Evolutionary conservation across 352 stramenopile species (phyloP), one percentile per base, ranked within the genome.

Genomic region (Phytophthora agathidicida): DNA sequence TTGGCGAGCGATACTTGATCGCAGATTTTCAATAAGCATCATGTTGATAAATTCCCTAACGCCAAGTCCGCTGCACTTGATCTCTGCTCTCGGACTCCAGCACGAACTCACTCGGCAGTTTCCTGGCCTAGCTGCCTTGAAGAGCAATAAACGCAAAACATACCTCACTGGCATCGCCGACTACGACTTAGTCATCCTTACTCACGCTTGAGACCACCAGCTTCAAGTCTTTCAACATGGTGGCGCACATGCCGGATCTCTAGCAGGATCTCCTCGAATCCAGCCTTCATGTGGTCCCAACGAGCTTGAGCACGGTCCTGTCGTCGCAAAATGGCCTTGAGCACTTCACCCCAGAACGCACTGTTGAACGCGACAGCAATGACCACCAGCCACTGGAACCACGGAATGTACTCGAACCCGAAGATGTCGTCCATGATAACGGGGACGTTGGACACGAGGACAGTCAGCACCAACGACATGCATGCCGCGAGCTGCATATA

Each of bases 391-490:
- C 73, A 86, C 62, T 86, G 67, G 62, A 74, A 88, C 59, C 65
- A 83, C 50, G 68, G 32, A n/a, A 89, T 88, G 60, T 86, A 86
- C 43, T 70, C 72, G 55, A 89, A 89, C 11, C 78, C 77, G 24
- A 89, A 89, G 17, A 91, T 61, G 19, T 86, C 66, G 51, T 80
- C 63, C 75, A 82, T 85, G 31, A 89, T 62, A 13, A 86, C 68
- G 17, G 77, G 75, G 16, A 77, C 66, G 50, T 77, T 86, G 14
- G 71, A 75, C 19, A 90, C 69, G 3, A 86, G 48, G 5, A 88
- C 19, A 9, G 77, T 90, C 20, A 90, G 51, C 42, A 63, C 30
- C 44, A 89, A 14, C 32, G 83, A 93, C 51, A 87, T 68, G 4
- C 62, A 58, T 0, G 71, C 76, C 4, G 83, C 83, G 9, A 73